phyloP scores from a whole-genome alignment of 2,329 filamentous ascomycete genomes.

The Fusarium abutilonis region DNA sequence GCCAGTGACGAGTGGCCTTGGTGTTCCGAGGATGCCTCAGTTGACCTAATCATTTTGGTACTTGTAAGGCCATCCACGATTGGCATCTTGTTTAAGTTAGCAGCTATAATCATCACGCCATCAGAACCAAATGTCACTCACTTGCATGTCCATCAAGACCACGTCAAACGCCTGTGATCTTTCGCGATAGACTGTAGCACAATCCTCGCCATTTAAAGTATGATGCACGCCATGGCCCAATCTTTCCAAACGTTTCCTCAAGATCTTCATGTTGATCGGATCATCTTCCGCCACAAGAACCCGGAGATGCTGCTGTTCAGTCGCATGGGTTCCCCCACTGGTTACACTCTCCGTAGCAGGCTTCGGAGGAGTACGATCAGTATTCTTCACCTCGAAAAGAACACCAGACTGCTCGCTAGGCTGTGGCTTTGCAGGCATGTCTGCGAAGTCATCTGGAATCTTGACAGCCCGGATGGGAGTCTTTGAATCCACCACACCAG shows the following conservation, averaged over 20 bases:
- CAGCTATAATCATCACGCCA: background rate
- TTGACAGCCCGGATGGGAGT: conserved; percentile 60
- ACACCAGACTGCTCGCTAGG: conserved; percentile 49
- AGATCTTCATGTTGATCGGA: conserved; percentile 83
- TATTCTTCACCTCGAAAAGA: conserved; percentile 52
- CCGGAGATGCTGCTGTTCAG: conserved; percentile 54
- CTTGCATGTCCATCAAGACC: conserved; percentile 93
- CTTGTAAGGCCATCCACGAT: conserved; percentile 86
- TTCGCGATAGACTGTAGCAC: conserved; percentile 75
- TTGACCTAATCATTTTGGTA: conserved; percentile 82
- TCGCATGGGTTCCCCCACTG: conserved; percentile 34
- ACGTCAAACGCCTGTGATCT: conserved; percentile 74
- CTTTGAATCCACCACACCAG: conserved; percentile 56
- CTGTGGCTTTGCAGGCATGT: conserved; percentile 48
- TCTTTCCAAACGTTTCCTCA: conserved; percentile 82
- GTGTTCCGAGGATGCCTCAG: conserved; percentile 65
- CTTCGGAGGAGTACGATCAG: conserved; percentile 14
- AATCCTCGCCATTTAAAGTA: conserved; percentile 86
- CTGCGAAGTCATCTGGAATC: conserved; percentile 58
- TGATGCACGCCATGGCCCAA: conserved; percentile 75
- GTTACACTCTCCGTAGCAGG: conserved; percentile 40
- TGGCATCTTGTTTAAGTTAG: conserved; percentile 74
- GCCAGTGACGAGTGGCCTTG: conserved; percentile 67
- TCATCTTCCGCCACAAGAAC: conserved; percentile 89
- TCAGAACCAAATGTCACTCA: conserved; percentile 53